A percentile compares a stretch with the other conserved stretches of the same genome.
Conservation (phyloP, 805 yeast genomes). For the Pichia paraexigua region DNA sequence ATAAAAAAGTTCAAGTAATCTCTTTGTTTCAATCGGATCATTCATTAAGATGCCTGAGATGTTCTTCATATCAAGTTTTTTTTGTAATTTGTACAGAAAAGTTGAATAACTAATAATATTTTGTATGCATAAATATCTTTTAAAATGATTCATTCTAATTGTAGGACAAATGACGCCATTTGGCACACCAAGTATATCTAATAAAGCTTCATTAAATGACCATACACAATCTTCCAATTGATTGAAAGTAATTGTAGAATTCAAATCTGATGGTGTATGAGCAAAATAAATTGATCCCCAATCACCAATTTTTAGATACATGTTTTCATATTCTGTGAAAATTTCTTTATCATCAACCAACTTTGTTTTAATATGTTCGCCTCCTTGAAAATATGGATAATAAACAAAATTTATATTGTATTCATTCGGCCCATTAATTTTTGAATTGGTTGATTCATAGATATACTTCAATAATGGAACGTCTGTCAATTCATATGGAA, state of each 20-base stretch:
- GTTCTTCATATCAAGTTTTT: not conserved
- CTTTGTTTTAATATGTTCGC: constrained; percentile 12
- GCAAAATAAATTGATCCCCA: constrained; percentile 26
- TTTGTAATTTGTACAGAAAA: constrained; percentile 8
- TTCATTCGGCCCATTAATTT: not conserved
- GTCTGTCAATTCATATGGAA: constrained; percentile 19
- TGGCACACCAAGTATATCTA: constrained; percentile 13
- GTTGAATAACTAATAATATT: constrained; percentile 18
- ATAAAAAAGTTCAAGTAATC: constrained; percentile 5
- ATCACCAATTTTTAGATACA: constrained; percentile 11
- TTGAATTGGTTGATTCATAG: constrained; percentile 9
- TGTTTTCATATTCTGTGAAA: constrained; percentile 17
- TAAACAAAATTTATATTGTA: constrained; percentile 7
- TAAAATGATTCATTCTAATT: constrained; percentile 16
- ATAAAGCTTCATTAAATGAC: constrained; percentile 19
- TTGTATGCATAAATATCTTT: constrained; percentile 15
- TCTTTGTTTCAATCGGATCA: not conserved
- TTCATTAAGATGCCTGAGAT: not conserved
- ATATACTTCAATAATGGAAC: constrained; percentile 17
- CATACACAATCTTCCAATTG: constrained; percentile 19
- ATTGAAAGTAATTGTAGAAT: not conserved
- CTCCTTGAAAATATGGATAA: constrained; percentile 22
- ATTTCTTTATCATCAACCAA: constrained; percentile 12
- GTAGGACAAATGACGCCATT: constrained; percentile 20
- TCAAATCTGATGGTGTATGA: constrained; percentile 8